Percentiles rank a stretch among this genome's conserved stretches.
These are phyloP conservation scores for Violaceomyces palustris DNA, from an alignment of 1,284 basidiomycete genomes.

Conservation along the genomic window DNA sequence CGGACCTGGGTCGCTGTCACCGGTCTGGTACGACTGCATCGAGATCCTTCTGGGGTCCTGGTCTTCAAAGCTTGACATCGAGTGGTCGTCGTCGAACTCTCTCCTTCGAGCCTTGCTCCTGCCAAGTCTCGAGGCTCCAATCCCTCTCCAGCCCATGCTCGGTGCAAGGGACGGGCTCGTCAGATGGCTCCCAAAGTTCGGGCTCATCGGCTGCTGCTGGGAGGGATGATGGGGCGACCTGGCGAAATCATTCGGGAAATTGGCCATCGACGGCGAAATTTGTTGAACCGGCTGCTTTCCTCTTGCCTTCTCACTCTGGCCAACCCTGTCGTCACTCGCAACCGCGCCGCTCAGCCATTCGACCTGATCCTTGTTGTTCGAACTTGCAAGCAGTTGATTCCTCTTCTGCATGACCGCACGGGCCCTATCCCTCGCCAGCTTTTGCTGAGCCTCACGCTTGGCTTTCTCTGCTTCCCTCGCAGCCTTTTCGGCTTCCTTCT, in stretches of 20 bases:
- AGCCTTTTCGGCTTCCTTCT: constrained; percentile 81
- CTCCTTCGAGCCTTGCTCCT: constrained; percentile 21
- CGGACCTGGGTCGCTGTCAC: constrained; percentile 44
- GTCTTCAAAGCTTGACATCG: constrained; percentile 36
- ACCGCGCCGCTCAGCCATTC: constrained; percentile 38
- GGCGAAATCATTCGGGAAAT: constrained; percentile 20
- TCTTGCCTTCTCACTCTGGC: constrained; percentile 36
- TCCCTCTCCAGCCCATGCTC: constrained; percentile 29
- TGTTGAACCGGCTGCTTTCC: constrained; percentile 41
- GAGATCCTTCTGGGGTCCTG: constrained; percentile 35
- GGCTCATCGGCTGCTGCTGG: constrained; percentile 10
- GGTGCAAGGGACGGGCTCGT: constrained; percentile 13
- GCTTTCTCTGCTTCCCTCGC: constrained; percentile 79
- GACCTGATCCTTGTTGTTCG: constrained; percentile 39
- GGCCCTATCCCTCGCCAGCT: constrained; percentile 70
- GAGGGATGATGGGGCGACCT: constrained; percentile 23
- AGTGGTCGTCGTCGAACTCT: constrained; percentile 35
- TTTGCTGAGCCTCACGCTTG: constrained; percentile 71
- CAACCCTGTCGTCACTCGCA: constrained; percentile 9
- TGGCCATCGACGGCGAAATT: constrained; percentile 24
- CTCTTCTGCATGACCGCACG: constrained; percentile 93
- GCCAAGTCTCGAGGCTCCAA: constrained; percentile 14
- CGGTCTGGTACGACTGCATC: constrained; percentile 41
- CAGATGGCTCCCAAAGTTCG: constrained; percentile 13
- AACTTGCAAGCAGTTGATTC: constrained; percentile 39